Conservation (phyloP, 2,329 filamentous ascomycete genomes). For the Grosmannia serpens region DNA sequence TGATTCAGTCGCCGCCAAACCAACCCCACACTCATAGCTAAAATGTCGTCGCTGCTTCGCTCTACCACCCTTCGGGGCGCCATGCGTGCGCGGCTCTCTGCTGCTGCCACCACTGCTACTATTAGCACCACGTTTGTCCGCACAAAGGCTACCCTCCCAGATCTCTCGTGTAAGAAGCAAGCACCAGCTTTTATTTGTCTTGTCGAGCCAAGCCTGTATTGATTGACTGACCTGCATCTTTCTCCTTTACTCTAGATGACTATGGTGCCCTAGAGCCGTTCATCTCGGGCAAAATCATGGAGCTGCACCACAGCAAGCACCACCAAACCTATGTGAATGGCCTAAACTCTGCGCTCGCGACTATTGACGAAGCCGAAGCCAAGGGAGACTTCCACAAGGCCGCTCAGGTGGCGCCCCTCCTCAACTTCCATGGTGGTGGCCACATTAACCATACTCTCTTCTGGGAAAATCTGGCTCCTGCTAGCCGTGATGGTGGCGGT, state of each 20-base stretch:
- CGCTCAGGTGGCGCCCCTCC: conserved; percentile 36
- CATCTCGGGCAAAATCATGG: conserved; percentile 71
- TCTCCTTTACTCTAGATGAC: conserved; percentile 54
- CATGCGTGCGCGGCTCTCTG: conserved; percentile 51
- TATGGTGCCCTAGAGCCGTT: conserved; percentile 86
- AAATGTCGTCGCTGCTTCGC: conserved; percentile 9
- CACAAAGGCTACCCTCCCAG: conserved; percentile 85
- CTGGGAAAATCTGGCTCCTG: conserved; percentile 74
- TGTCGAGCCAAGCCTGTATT: background rate
- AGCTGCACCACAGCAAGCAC: conserved; percentile 69
- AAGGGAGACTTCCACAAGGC: conserved; percentile 46
- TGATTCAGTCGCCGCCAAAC: background rate
- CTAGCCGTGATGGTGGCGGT: conserved; percentile 49
- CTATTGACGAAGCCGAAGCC: conserved; percentile 49
- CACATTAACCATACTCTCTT: conserved; percentile 91
- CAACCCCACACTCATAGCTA: background rate
- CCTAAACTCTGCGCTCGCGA: conserved; percentile 54
- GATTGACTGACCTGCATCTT: background rate
- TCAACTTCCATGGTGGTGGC: conserved; percentile 84
- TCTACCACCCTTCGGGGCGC: conserved; percentile 65
- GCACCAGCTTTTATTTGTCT: background rate
- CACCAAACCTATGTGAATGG: conserved; percentile 70
- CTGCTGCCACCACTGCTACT: conserved; percentile 35
- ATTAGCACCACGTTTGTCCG: conserved; percentile 66
- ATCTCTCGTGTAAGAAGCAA: conserved; percentile 48